These are phyloP conservation scores for Triangularia verruculosa DNA, from an alignment of 2,329 filamentous ascomycete species.

Conservation along the genomic window DNA sequence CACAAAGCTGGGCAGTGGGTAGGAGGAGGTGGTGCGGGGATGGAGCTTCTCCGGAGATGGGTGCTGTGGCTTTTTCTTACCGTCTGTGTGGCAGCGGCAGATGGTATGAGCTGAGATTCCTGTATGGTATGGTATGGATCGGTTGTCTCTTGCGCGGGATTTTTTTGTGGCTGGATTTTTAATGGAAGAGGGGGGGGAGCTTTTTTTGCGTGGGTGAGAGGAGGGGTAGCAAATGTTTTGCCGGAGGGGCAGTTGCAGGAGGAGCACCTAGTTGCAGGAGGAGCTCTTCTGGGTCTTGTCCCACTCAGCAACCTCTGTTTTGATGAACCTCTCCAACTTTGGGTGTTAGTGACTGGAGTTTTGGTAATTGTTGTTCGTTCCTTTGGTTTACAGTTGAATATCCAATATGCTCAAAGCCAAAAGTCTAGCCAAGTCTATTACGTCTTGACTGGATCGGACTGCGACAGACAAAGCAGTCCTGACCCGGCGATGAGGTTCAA, in stretches of 20 bases:
- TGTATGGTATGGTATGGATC: neutral
- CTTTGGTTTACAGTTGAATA: neutral
- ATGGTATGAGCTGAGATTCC: conserved; percentile 3
- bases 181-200: conserved; percentile 15
- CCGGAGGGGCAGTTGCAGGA: neutral
- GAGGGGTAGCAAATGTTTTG: conserved; percentile 6
- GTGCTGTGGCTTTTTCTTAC: neutral
- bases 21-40: neutral
- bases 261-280: too few species aligned
- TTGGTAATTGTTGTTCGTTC: neutral
- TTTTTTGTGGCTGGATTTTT: conserved; percentile 12
- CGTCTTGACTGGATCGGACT: neutral
- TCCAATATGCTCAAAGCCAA: neutral
- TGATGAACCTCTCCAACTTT: neutral
- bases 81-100: neutral
- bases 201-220: neutral
- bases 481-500: neutral
- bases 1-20: neutral
- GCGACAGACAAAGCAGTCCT: neutral
- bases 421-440: neutral
- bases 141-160: conserved; percentile 5
- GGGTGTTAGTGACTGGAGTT: neutral
- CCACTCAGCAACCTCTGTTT: neutral
- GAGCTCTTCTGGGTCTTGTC: neutral
- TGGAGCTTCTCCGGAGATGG: neutral